These are phyloP conservation scores for Fusarium phyllophilum DNA, from an alignment of 2,329 filamentous ascomycete genomes.

Conservation along the genomic window DNA sequence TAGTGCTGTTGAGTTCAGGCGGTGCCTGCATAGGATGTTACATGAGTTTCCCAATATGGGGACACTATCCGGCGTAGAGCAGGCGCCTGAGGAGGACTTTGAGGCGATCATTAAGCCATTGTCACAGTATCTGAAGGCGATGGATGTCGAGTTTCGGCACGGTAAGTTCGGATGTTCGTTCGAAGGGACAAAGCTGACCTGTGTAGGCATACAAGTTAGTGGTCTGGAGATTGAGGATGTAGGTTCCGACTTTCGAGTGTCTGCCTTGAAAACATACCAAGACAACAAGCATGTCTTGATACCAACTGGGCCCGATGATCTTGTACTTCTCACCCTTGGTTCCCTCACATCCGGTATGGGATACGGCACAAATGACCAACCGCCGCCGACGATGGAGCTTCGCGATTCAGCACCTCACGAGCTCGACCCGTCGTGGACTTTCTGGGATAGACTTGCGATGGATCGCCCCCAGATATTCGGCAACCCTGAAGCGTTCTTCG, in stretches of 20 bases:
- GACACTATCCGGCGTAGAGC: constrained; percentile 38
- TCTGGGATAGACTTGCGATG: constrained; percentile 41
- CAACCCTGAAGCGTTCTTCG: constrained; percentile 43
- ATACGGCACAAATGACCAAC: constrained; percentile 37
- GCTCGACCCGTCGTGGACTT: constrained; percentile 38
- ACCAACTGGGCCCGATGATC: constrained; percentile 18
- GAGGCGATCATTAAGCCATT: constrained; percentile 43
- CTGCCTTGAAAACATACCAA: constrained; percentile 36
- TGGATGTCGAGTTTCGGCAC: constrained; percentile 43
- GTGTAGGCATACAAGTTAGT: constrained; percentile 39
- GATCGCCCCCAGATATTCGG: constrained; percentile 37
- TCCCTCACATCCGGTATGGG: constrained; percentile 43
- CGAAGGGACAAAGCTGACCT: constrained; percentile 9
- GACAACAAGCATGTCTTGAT: constrained; percentile 22
- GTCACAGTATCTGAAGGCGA: constrained; percentile 41
- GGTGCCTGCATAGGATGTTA: constrained; percentile 41
- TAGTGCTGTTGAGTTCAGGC: constrained; percentile 42
- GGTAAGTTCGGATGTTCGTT: constrained; percentile 18
- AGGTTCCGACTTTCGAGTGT: constrained; percentile 31
- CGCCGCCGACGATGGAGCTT: constrained; percentile 41
- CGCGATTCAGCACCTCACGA: constrained; percentile 43
- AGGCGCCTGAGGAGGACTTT: constrained; percentile 43
- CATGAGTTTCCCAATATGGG: constrained; percentile 46
- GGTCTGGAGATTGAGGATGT: constrained; percentile 39
- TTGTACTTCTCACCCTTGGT: constrained; percentile 38